Evolutionary conservation across 2,329 filamentous ascomycete species (phyloP).

Genomic region (Neospermospora avenae): DNA sequence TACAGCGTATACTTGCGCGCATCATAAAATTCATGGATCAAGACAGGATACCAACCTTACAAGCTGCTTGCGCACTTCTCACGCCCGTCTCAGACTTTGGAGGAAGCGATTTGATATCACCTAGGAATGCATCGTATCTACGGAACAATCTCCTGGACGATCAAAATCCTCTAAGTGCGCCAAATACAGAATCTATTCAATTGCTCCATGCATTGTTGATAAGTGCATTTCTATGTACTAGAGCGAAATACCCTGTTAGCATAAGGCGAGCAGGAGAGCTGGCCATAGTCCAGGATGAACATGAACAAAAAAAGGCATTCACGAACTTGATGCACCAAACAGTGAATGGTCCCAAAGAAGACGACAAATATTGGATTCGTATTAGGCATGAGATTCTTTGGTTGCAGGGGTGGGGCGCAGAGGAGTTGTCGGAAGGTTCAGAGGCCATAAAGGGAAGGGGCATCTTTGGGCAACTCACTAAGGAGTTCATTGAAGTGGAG

Average conservation of each 20-base stretch:
- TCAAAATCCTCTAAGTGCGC: slow-evolving; percentile 63
- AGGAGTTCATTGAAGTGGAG: slow-evolving; percentile 64
- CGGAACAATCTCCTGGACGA: slow-evolving; percentile 53
- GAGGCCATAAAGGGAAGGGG: slow-evolving; percentile 42
- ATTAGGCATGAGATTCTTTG: slow-evolving; percentile 65
- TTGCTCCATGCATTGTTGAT: slow-evolving; percentile 62
- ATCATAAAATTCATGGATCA: slow-evolving; percentile 59
- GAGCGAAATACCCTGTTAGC: slow-evolving; percentile 46
- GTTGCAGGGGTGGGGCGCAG: slow-evolving; percentile 68
- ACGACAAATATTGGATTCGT: slow-evolving; percentile 61
- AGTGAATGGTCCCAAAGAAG: slow-evolving; percentile 45
- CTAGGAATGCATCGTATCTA: slow-evolving; percentile 44
- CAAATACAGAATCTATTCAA: slow-evolving; percentile 51
- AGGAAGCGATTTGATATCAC: slow-evolving; percentile 35
- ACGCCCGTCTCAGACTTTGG: slow-evolving; percentile 40
- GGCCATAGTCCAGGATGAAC: slow-evolving; percentile 57
- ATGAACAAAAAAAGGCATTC: slow-evolving; percentile 60
- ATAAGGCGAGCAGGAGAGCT: slow-evolving; percentile 59
- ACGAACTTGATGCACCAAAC: slow-evolving; percentile 46
- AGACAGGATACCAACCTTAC: slow-evolving; percentile 52
- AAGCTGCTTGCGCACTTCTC: slow-evolving; percentile 46
- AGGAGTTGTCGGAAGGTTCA: slow-evolving; percentile 40
- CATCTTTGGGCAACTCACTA: slow-evolving; percentile 55
- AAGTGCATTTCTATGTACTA: slow-evolving; percentile 55
- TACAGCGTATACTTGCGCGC: slow-evolving; percentile 58